phyloP scores from a whole-genome alignment of 2,329 filamentous ascomycete genomes.

The Myriosclerotinia scirpicola region DNA sequence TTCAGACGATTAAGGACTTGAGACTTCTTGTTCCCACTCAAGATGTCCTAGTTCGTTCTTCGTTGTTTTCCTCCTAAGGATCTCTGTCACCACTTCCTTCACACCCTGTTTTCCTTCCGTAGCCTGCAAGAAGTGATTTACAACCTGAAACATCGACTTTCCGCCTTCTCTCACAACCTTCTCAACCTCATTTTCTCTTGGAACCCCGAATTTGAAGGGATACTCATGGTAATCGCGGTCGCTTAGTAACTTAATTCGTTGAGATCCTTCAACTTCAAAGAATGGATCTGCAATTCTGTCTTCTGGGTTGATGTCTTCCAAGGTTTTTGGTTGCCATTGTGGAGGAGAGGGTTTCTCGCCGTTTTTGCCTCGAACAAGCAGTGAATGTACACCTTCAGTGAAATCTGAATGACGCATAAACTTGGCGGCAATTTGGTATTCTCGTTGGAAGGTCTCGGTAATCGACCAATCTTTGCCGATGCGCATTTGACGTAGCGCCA shows the following conservation, averaged over 20 bases:
- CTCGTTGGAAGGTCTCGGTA: slow-evolving; percentile 77
- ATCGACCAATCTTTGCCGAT: slow-evolving; percentile 77
- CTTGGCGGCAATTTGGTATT: slow-evolving; percentile 77
- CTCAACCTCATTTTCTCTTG: slow-evolving; percentile 64
- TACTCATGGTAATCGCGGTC: slow-evolving; percentile 67
- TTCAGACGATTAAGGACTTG: not conserved
- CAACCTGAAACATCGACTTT: slow-evolving; percentile 56
- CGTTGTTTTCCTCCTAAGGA: slow-evolving; percentile 52
- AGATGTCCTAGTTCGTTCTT: slow-evolving; percentile 38
- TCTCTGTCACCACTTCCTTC: slow-evolving; percentile 65
- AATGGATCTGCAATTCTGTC: slow-evolving; percentile 63
- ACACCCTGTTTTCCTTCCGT: slow-evolving; percentile 68
- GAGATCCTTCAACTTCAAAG: slow-evolving; percentile 55
- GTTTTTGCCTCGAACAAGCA: slow-evolving; percentile 58
- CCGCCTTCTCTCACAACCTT: slow-evolving; percentile 45
- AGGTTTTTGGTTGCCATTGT: slow-evolving; percentile 70
- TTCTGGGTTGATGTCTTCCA: slow-evolving; percentile 62
- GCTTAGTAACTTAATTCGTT: slow-evolving; percentile 61
- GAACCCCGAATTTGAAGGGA: slow-evolving; percentile 68
- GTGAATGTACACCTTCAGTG: slow-evolving; percentile 81
- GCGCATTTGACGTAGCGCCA: slow-evolving; percentile 80
- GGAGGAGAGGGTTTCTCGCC: slow-evolving; percentile 50
- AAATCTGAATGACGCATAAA: slow-evolving; percentile 96
- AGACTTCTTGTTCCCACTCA: slow-evolving; percentile 31
- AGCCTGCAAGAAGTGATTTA: slow-evolving; percentile 60